Evolutionary conservation across 805 yeast species (phyloP).

Genomic region (Ascoidea rubescens): DNA sequence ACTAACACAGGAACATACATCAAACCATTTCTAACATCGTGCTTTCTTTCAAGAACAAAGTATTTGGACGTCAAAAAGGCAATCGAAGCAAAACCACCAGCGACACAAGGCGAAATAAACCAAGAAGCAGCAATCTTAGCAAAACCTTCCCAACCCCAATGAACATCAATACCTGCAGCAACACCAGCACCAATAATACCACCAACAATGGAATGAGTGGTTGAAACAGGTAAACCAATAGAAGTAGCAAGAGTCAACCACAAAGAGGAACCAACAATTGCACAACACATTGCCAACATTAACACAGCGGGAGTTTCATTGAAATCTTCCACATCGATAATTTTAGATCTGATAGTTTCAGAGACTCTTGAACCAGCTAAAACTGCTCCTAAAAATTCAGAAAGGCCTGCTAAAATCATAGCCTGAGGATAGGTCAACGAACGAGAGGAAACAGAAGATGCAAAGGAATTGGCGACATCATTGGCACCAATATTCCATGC

Average conservation of each 20-base stretch:
- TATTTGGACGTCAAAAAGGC: slow-evolving; percentile 47
- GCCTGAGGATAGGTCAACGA: slow-evolving; percentile 65
- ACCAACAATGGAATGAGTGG: slow-evolving; percentile 71
- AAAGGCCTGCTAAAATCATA: slow-evolving; percentile 52
- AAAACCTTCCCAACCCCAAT: slow-evolving; percentile 71
- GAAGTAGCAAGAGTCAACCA: slow-evolving; percentile 60
- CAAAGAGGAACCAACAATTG: slow-evolving; percentile 55
- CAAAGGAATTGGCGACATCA: slow-evolving; percentile 71
- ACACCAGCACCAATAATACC: slow-evolving; percentile 63
- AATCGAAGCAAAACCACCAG: slow-evolving; percentile 48
- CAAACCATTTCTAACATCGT: slow-evolving; percentile 41
- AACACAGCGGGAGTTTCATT: slow-evolving; percentile 47
- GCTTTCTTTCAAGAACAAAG: slow-evolving; percentile 44
- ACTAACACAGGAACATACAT: slow-evolving; percentile 46
- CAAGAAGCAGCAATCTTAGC: slow-evolving; percentile 65
- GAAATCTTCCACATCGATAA: slow-evolving; percentile 38
- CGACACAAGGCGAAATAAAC: slow-evolving; percentile 64
- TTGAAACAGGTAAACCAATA: slow-evolving; percentile 67
- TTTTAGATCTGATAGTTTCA: slow-evolving; percentile 55
- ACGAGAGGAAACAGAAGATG: slow-evolving; percentile 62
- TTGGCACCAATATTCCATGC: slow-evolving; percentile 76
- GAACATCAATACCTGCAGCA: slow-evolving; percentile 60
- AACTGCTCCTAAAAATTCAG: slow-evolving; percentile 70
- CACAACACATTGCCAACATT: slow-evolving; percentile 65
- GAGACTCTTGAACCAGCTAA: slow-evolving; percentile 63